Evolutionary conservation across 495 filamentous ascomycete species (phyloP), one percentile per base, ranked within the genome.

Genomic region (Penicillium salamii): DNA sequence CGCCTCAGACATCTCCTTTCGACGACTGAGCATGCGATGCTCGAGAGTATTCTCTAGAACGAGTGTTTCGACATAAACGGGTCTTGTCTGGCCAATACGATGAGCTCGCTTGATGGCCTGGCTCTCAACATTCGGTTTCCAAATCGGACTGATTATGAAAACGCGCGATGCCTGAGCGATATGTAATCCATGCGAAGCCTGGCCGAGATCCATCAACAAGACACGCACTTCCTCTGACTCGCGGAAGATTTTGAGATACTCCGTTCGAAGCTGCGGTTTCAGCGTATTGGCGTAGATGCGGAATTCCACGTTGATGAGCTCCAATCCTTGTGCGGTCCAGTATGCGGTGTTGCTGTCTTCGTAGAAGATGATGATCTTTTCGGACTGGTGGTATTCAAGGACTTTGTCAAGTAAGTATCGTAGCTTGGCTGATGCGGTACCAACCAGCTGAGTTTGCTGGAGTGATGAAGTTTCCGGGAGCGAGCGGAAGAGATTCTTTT

Each of bases 291-390:
- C 84, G 69, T 96, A 97, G 50, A 95, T 90, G n/a, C 90, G 79
- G 53, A 87, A 82, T 9, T 85, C 77, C 12, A 92, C 75, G n/a
- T 81, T 81, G 2, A 91, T 67, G 17, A 89, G 73, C 43, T 97
- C 91, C 0, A 97, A 76, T 13, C 86, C 82, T 58, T 91, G 85
- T 11, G 89, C 86, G 33, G 96, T 80, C 67, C 90, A 91, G 53
- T 77, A 90, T 0, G 91, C 90, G 4, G 87, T 76, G 58, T 93
- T 91, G 42, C 90, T 84, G 44, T 85, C 85, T 46, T 96, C 91
- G 68, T 95, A 96, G 62, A 97, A 97, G 18, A 97, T 79, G 34
- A 97, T 78, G 21, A 92, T 96, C 59, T 97, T 95, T 49, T 95
- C 90, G 1, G 75, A 59, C 5, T 75, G 61, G 35, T 95, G 80